These are phyloP conservation scores for Plasmodium knowlesi DNA, from an alignment of 169 alveolate genomes.

Conservation along the genomic window DNA sequence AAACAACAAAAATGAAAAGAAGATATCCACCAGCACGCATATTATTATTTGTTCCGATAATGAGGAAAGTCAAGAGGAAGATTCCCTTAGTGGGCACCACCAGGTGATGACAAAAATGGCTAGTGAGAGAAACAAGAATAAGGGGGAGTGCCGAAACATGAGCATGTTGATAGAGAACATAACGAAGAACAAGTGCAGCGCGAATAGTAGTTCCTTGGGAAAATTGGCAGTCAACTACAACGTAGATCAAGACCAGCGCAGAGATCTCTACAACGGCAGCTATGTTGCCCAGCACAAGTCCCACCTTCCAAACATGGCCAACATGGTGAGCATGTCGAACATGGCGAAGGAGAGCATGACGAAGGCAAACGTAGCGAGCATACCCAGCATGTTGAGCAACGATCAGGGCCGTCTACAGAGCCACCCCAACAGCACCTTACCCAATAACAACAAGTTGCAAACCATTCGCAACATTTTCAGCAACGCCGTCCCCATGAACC, in stretches of 20 bases:
- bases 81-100: neutral
- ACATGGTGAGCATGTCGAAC: neutral
- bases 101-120: neutral
- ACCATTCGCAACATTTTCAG: neutral
- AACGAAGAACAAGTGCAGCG: constrained; percentile 11
- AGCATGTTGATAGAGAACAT: constrained; percentile 15
- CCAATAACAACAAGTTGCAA: neutral
- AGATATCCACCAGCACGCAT: neutral
- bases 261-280: neutral
- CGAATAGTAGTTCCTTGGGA: neutral
- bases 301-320: neutral
- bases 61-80: constrained; percentile 5
- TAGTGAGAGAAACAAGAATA: neutral
- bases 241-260: neutral
- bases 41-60: constrained; percentile 33
- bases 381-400: neutral
- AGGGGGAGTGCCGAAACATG: constrained; percentile 7
- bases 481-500: neutral
- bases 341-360: neutral
- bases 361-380: too few species aligned
- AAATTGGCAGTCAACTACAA: neutral
- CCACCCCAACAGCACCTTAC: neutral
- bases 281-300: neutral
- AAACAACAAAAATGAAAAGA: constrained; percentile 8
- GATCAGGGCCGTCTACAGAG: neutral